Percentiles rank a stretch among this genome's conserved stretches.
Evolutionary conservation across 352 stramenopile genomes (phyloP).

Genomic region (Pythium diclinum): DNA sequence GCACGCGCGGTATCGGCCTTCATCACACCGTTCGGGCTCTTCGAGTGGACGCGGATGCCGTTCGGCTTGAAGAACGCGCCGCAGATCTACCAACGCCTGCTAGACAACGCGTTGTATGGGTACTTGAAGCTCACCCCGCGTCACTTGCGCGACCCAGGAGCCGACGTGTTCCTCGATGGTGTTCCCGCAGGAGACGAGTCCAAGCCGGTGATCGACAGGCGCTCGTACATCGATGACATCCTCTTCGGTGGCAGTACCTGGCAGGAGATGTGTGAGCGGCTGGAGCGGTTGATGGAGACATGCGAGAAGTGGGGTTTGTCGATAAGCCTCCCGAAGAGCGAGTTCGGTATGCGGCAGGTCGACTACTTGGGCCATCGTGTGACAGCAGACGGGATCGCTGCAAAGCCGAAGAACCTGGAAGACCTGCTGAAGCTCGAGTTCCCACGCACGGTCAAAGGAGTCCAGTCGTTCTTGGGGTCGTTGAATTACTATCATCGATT

Average conservation of each 20-base stretch:
- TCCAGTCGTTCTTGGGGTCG: slow-evolving; percentile 24
- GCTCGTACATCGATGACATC: slow-evolving; percentile 33
- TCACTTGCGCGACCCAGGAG: slow-evolving; percentile 8
- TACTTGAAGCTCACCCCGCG: slow-evolving; percentile 15
- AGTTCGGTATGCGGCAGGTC: slow-evolving; percentile 15
- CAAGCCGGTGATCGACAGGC: slow-evolving; percentile 1
- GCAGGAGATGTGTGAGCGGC: slow-evolving; percentile 16
- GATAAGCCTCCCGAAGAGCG: slow-evolving; percentile 26
- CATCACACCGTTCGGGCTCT: slow-evolving; percentile 18
- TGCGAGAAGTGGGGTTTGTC: slow-evolving; percentile 22
- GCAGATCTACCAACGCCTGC: slow-evolving; percentile 25
- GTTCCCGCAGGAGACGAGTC: not conserved
- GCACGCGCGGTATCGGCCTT: slow-evolving; percentile 19
- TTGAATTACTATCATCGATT: slow-evolving; percentile 21
- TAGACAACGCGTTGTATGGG: slow-evolving; percentile 22
- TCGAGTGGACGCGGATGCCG: slow-evolving; percentile 15
- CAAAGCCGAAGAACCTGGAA: slow-evolving; percentile 22
- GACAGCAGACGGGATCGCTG: slow-evolving; percentile 4
- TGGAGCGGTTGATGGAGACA: slow-evolving; percentile 14
- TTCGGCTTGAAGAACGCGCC: slow-evolving; percentile 21
- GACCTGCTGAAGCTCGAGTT: slow-evolving; percentile 11
- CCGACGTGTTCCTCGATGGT: slow-evolving; percentile 12
- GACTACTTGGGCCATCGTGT: slow-evolving; percentile 23
- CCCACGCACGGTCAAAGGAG: slow-evolving; percentile 14
- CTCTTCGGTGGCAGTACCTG: slow-evolving; percentile 8